A percentile compares a stretch with the other conserved stretches of the same genome.
Evolutionary conservation across 1,284 basidiomycete species (phyloP).

Genomic region (Tremellales sp.): DNA sequence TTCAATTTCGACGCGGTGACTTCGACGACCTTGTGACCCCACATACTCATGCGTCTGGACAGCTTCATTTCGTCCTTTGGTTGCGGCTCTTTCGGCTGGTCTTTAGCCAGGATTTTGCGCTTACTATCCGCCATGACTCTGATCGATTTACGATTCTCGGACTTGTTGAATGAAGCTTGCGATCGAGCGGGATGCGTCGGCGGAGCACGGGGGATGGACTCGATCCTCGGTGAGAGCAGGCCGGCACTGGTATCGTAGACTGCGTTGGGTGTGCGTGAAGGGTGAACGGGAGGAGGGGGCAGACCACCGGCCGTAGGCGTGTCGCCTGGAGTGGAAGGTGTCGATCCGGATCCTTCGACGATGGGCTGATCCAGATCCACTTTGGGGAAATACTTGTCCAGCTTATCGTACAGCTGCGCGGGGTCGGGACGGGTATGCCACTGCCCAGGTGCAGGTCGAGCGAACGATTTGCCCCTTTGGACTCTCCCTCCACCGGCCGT

Average conservation of each 20-base stretch:
- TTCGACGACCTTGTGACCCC: constrained; percentile 91
- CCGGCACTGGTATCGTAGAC: no score
- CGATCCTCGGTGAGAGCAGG: background rate
- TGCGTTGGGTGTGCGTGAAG: constrained; percentile 7
- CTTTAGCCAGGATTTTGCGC: constrained; percentile 2
- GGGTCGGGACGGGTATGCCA: constrained; percentile 88
- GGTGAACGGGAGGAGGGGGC: constrained; percentile 46
- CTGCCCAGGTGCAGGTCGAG: constrained; percentile 12
- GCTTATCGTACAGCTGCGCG: constrained; percentile 87
- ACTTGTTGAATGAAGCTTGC: constrained; percentile 42
- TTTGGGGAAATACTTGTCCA: constrained; percentile 93
- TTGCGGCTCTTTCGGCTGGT: background rate
- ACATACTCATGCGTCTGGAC: constrained; percentile 63
- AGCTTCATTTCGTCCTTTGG: constrained; percentile 62
- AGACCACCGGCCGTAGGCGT: constrained; percentile 35
- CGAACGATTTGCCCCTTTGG: constrained; percentile 34
- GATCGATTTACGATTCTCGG: constrained; percentile 68
- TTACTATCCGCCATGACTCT: constrained; percentile 69
- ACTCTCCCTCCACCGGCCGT: constrained; percentile 11
- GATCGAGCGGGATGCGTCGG: constrained; percentile 3
- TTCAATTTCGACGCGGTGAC: constrained; percentile 65
- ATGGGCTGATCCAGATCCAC: constrained; percentile 96
- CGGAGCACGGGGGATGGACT: background rate
- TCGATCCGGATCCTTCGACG: constrained; percentile 69
- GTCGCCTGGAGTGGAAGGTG: constrained; percentile 57